phyloP scores from a whole-genome alignment of 495 filamentous ascomycete genomes.

The Aspergillus nidulans region DNA sequence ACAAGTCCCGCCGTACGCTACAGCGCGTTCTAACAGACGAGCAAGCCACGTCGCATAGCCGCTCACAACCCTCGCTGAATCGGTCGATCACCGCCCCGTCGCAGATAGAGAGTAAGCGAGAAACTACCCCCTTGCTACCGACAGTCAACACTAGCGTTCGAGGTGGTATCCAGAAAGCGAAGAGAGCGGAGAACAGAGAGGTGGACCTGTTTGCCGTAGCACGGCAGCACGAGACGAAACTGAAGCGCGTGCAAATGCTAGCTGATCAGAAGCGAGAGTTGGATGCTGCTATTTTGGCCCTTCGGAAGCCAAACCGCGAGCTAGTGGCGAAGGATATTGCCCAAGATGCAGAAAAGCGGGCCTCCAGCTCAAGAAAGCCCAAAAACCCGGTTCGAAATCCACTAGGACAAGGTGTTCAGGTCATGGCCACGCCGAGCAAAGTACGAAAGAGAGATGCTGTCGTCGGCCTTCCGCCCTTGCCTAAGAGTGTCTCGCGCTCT shows the following conservation, averaged over 20 bases:
- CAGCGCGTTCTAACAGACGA: constrained; percentile 73
- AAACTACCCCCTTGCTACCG: constrained; percentile 34
- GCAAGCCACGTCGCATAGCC: constrained; percentile 44
- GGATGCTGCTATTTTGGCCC: constrained; percentile 71
- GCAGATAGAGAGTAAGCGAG: constrained; percentile 35
- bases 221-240: constrained; percentile 57
- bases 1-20: constrained; percentile 55
- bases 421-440: constrained; percentile 72
- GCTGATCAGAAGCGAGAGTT: constrained; percentile 67
- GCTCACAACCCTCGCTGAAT: constrained; percentile 50
- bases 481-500: constrained; percentile 22
- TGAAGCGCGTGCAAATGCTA: constrained; percentile 68
- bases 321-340: constrained; percentile 69
- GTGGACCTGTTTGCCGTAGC: constrained; percentile 59
- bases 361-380: constrained; percentile 49
- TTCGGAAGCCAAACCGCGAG: constrained; percentile 84
- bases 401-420: constrained; percentile 55
- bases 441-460: constrained; percentile 37
- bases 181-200: constrained; percentile 60
- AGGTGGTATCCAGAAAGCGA: constrained; percentile 55
- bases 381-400: constrained; percentile 64
- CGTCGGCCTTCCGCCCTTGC: constrained; percentile 29
- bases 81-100: constrained; percentile 61
- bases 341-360: constrained; percentile 60
- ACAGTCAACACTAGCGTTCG: constrained; percentile 33